A percentile compares a stretch with the other conserved stretches of the same genome.
Conservation (phyloP, 176 grass and related monocot species). For the Cymbopogon citratus region DNA sequence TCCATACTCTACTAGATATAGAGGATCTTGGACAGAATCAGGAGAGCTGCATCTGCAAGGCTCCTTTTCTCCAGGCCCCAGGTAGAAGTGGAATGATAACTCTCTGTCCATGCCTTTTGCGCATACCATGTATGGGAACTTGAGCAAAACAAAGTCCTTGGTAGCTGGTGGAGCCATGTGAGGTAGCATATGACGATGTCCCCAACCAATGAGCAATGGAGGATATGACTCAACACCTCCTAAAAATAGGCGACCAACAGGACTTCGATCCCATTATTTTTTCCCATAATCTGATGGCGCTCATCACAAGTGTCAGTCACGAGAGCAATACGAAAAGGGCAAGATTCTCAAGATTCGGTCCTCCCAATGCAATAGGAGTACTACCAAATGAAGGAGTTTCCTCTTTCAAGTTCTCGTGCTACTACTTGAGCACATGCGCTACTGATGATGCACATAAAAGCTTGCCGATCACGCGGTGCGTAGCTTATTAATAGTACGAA, state of each 20-base stretch:
- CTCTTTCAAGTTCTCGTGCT: constrained; percentile 10
- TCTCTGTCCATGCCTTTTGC: not conserved
- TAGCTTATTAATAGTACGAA: not conserved
- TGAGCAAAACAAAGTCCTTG: constrained; percentile 24
- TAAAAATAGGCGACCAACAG: not conserved
- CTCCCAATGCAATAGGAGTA: not conserved
- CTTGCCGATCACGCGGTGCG: no score
- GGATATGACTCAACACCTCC: constrained; percentile 27
- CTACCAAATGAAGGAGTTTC: constrained; percentile 17
- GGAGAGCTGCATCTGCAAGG: not conserved
- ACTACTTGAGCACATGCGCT: not conserved
- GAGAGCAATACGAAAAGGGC: constrained; percentile 25
- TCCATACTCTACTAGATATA: not conserved
- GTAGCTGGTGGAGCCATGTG: constrained; percentile 35
- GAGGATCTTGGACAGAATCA: constrained; percentile 14
- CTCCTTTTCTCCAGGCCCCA: not conserved
- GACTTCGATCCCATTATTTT: not conserved
- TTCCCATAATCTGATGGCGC: constrained; percentile 6
- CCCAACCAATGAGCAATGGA: constrained; percentile 19
- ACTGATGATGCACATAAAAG: not conserved
- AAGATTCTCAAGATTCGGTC: constrained; percentile 36
- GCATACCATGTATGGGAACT: constrained; percentile 20
- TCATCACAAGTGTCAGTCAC: constrained; percentile 45
- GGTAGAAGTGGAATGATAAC: not conserved
- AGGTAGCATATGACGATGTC: constrained; percentile 8